phyloP scores from a whole-genome alignment of 371 early-diverging fungal genomes.

The Apophysomyces trapeziformis region DNA sequence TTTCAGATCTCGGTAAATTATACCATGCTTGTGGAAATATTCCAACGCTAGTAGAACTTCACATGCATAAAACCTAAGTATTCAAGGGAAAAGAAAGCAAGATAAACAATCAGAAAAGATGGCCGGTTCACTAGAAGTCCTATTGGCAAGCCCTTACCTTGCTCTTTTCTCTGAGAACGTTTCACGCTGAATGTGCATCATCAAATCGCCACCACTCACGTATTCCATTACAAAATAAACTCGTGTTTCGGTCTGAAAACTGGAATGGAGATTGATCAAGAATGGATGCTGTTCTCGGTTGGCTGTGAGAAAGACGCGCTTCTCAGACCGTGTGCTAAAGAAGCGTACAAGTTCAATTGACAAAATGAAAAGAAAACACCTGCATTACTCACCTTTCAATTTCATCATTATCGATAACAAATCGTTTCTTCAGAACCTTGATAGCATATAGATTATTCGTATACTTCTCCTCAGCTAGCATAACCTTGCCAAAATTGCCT shows the following conservation, averaged over 20 bases:
- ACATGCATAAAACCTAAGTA: slow-evolving; percentile 87
- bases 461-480: slow-evolving; percentile 92
- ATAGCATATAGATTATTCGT: slow-evolving; percentile 92
- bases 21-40: slow-evolving; percentile 54
- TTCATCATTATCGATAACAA: slow-evolving; percentile 93
- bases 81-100: not conserved
- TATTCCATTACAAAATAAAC: slow-evolving; percentile 99
- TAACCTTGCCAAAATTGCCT: slow-evolving; percentile 99
- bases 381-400: slow-evolving; percentile 64
- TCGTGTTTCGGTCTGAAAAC: slow-evolving; percentile 94
- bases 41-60: slow-evolving; percentile 96
- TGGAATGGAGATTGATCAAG: slow-evolving; percentile 94
- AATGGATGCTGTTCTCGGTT: slow-evolving; percentile 94
- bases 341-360: too few relatives aligned
- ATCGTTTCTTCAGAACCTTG: slow-evolving; percentile 98
- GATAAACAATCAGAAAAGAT: too few relatives aligned
- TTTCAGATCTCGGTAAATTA: slow-evolving; percentile 56
- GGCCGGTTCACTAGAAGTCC: too few relatives aligned
- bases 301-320: slow-evolving; percentile 91
- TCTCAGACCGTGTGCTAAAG: slow-evolving; percentile 85
- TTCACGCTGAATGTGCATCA: slow-evolving; percentile 94
- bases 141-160: slow-evolving; percentile 43
- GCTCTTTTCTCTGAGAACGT: slow-evolving; percentile 88
- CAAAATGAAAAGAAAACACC: not conserved
- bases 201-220: slow-evolving; percentile 98